Evolutionary conservation across 129 eudicot species (phyloP), one percentile per base, ranked within the genome.

Genomic region (Mikania micrantha): DNA sequence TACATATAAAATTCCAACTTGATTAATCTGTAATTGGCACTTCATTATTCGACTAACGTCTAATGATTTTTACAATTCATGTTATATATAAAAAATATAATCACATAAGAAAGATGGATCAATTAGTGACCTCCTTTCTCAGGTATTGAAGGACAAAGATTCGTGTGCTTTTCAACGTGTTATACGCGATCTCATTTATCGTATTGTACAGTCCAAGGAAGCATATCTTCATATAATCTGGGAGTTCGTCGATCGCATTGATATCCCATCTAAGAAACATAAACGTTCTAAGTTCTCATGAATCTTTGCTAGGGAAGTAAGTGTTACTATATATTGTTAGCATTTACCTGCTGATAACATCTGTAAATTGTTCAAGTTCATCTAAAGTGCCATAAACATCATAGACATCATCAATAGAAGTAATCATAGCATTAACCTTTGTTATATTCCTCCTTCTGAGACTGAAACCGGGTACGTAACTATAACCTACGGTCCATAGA

Each of bases 191-290:
- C 25, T 74, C 67, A 22, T 79, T 69, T 8, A 69, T 48, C 0
- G 75, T 0, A 27, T 79, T 74, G 60, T 79, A 42, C 15, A 79
- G 50, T 48, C 76, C 79, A 47, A 68, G 34, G 36, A 74, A 79
- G 47, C 83, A 74, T 16, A 41, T 68, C 64, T 74, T 68, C 79
- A 79, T 79, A 68, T 74, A 74, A 52, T 79, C 69, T 0, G 83
- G 83, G 15, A 79, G 79, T 52, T 68, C 66, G 1, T 62, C 66
- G 0, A 76, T 76, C 32, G 13, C 62, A 17, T 66, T 61, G 24
- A 81, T 28, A 17, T 81, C 81, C 85, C 85, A 81, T 61, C 81
- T 81, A 38, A 9, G 34, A n/a, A n/a, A 38, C 12, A 3, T 12
- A 38, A 41, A 32, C 40, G 0, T n/a, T 13, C 31, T 28, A 13